Conservation (phyloP, 345 rosid genomes). For the Draba incana region DNA sequence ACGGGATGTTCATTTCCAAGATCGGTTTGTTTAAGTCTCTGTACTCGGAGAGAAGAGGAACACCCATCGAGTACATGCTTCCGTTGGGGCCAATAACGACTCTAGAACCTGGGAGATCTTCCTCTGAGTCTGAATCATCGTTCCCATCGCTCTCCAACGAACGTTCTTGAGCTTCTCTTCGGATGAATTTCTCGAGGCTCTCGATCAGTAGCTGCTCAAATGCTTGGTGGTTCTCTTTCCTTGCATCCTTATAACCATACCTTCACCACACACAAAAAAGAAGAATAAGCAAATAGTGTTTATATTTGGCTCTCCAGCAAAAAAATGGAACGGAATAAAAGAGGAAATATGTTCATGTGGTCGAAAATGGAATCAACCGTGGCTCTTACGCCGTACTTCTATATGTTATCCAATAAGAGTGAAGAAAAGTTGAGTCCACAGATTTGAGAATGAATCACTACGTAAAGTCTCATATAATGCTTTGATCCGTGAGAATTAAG, state of each 20-base stretch:
- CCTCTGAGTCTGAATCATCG: constrained; percentile 67
- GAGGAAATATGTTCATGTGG: not conserved
- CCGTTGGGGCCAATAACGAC: constrained; percentile 92
- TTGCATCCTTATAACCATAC: constrained; percentile 94
- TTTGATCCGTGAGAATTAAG: not conserved
- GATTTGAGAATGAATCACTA: constrained; percentile 12
- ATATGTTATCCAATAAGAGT: not conserved
- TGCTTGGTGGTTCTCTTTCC: constrained; percentile 93
- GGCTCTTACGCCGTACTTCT: constrained; percentile 1
- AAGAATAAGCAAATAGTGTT: constrained; percentile 1
- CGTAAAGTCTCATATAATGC: not conserved
- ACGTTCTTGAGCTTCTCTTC: constrained; percentile 93
- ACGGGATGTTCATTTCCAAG: constrained; percentile 63
- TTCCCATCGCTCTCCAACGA: constrained; percentile 89
- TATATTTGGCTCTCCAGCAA: not conserved
- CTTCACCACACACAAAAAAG: constrained; percentile 43
- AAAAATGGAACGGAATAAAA: not conserved
- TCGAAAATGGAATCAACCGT: constrained; percentile 1
- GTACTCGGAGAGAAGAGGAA: constrained; percentile 80
- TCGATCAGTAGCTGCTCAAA: constrained; percentile 97
- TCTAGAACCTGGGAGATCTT: constrained; percentile 54
- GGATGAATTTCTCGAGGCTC: constrained; percentile 96
- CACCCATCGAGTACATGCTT: constrained; percentile 82
- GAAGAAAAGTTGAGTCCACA: not conserved
- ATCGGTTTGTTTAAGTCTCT: constrained; percentile 44